phyloP scores from a whole-genome alignment of 345 rosid genomes.

The Corchorus olitorius region DNA sequence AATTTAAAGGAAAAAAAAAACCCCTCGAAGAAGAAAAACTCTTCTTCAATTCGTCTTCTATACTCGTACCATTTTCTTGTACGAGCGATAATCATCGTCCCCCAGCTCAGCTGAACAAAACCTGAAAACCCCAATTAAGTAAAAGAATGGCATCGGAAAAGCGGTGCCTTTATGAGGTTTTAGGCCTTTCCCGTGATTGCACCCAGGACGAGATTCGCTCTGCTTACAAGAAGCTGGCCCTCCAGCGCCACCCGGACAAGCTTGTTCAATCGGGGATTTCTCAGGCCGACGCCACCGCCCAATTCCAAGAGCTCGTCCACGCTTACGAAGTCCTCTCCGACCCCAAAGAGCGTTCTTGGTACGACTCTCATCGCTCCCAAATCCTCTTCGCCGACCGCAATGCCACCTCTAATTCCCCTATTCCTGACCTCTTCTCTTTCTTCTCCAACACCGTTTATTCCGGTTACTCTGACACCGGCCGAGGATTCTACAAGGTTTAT shows the following conservation, averaged over 20 bases:
- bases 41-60: too few relatives aligned
- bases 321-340: constrained; percentile 91
- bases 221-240: constrained; percentile 78
- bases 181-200: constrained; percentile 60
- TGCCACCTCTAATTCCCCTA: constrained; percentile 41
- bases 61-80: too few relatives aligned
- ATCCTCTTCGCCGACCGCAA: constrained; percentile 78
- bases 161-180: constrained; percentile 89
- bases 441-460: constrained; percentile 73
- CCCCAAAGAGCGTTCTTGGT: constrained; percentile 91
- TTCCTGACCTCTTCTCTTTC: constrained; percentile 77
- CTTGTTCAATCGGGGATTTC: constrained; percentile 78
- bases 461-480: constrained; percentile 67
- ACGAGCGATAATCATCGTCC: too few relatives aligned
- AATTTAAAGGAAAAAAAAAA: too few relatives aligned
- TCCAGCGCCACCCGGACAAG: constrained; percentile 98
- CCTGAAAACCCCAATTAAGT: neutral
- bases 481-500: constrained; percentile 84
- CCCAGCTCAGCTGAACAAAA: neutral
- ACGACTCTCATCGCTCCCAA: constrained; percentile 93
- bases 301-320: constrained; percentile 85
- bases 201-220: constrained; percentile 80
- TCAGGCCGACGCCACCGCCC: constrained; percentile 80
- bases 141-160: constrained; percentile 65
- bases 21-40: too few relatives aligned